phyloP scores from a whole-genome alignment of 148 eudicot species.

The Fagopyrum homotropicum region DNA sequence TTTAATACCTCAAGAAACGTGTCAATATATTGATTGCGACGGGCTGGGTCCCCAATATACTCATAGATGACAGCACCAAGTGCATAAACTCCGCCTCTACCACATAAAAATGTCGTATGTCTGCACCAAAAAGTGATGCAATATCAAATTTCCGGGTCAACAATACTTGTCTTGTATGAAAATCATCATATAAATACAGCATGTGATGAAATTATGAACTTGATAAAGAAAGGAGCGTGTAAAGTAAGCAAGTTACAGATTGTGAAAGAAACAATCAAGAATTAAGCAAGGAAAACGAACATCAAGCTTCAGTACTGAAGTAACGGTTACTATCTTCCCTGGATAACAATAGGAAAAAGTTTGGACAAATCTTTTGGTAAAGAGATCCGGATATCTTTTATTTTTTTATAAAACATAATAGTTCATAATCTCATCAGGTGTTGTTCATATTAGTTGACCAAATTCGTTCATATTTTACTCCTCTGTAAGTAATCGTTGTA shows the following conservation, averaged over 20 bases:
- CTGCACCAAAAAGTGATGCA: slow-evolving; percentile 22
- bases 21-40: slow-evolving; percentile 33
- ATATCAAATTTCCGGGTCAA: background rate
- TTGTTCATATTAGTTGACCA: no score
- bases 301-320: background rate
- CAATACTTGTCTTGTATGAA: background rate
- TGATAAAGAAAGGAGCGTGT: background rate
- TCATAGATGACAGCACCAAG: slow-evolving; percentile 57
- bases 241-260: background rate
- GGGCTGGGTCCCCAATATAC: slow-evolving; percentile 39
- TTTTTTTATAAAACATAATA: no score
- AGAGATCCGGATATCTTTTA: no score
- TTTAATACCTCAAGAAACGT: slow-evolving; percentile 47
- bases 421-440: no score
- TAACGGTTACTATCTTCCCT: no score
- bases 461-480: no score
- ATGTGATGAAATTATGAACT: background rate
- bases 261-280: background rate
- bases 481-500: no score
- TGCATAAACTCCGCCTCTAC: slow-evolving; percentile 64
- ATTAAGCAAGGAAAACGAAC: background rate
- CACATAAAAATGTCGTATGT: slow-evolving; percentile 62
- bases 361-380: no score
- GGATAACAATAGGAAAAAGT: no score
- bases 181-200: background rate